A percentile compares a stretch with the other conserved stretches of the same genome.
Evolutionary conservation across 768 basidiomycete genomes (phyloP).

Genomic region (Lactarius tabidus): DNA sequence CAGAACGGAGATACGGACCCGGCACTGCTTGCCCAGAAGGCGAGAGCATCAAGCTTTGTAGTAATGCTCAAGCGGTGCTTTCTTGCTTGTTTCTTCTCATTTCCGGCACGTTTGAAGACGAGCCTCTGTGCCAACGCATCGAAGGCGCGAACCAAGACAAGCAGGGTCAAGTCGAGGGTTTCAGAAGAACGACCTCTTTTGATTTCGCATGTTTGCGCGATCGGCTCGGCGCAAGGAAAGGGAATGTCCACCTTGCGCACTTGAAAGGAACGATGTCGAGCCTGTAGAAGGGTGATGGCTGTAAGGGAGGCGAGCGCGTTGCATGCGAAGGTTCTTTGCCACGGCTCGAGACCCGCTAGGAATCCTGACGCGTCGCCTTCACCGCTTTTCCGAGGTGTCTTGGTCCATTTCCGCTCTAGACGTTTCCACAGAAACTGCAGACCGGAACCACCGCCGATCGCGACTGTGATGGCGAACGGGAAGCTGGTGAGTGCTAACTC

Average conservation of each 20-base stretch:
- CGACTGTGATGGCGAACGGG: constrained; percentile 61
- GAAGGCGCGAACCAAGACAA: constrained; percentile 65
- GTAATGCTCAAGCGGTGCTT: constrained; percentile 36
- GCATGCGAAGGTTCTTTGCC: constrained; percentile 54
- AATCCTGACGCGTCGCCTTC: background rate
- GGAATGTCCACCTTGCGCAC: constrained; percentile 31
- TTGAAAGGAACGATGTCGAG: constrained; percentile 37
- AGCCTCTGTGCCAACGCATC: constrained; percentile 56
- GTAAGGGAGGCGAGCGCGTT: constrained; percentile 53
- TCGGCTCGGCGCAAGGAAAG: constrained; percentile 28
- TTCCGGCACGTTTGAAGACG: constrained; percentile 35
- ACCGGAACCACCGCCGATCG: constrained; percentile 60
- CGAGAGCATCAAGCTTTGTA: constrained; percentile 56
- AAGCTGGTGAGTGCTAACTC: constrained; percentile 63
- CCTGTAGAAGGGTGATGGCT: constrained; percentile 56
- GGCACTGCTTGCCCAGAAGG: constrained; percentile 77
- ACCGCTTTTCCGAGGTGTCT: background rate
- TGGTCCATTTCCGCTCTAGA: constrained; percentile 24
- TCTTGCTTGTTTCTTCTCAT: constrained; percentile 32
- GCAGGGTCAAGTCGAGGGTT: constrained; percentile 64
- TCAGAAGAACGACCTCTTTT: constrained; percentile 37
- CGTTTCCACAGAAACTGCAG: constrained; percentile 45
- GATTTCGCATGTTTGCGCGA: constrained; percentile 1
- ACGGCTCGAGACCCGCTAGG: constrained; percentile 29
- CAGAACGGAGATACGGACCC: constrained; percentile 43